Conservation (phyloP, 2,329 filamentous ascomycete genomes). For the Colletotrichum sp. region DNA sequence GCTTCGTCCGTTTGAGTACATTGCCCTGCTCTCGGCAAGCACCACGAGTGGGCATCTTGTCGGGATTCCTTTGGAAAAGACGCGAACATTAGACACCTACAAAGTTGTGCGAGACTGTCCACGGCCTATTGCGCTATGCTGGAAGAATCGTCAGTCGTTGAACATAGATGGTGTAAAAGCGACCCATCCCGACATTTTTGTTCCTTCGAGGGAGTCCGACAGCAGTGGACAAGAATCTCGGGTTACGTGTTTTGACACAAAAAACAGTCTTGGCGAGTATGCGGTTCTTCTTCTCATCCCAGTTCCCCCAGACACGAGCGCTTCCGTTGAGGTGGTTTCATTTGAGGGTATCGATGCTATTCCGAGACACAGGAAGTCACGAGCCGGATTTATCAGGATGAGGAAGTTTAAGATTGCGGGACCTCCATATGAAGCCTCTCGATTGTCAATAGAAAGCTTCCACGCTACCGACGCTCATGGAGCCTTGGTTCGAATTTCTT, state of each 20-base stretch:
- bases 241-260: background rate
- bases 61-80: background rate
- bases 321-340: accelerated
- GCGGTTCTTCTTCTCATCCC: background rate
- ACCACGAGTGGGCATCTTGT: background rate
- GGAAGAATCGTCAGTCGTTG: background rate
- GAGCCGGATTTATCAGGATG: background rate
- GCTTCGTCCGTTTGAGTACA: background rate
- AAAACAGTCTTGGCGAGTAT: background rate
- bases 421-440: background rate
- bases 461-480: background rate
- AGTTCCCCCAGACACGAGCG: background rate
- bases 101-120: background rate
- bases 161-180: background rate
- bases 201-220: background rate
- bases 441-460: background rate
- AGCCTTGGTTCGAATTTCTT: background rate
- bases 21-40: background rate
- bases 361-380: background rate
- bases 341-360: background rate
- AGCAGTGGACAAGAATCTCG: background rate
- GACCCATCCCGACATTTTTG: background rate
- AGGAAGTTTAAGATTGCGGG: background rate
- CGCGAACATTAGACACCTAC: background rate
- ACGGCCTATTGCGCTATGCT: background rate